Conservation (phyloP, 179 eudicot genomes). For the Corrigiola litoralis region DNA sequence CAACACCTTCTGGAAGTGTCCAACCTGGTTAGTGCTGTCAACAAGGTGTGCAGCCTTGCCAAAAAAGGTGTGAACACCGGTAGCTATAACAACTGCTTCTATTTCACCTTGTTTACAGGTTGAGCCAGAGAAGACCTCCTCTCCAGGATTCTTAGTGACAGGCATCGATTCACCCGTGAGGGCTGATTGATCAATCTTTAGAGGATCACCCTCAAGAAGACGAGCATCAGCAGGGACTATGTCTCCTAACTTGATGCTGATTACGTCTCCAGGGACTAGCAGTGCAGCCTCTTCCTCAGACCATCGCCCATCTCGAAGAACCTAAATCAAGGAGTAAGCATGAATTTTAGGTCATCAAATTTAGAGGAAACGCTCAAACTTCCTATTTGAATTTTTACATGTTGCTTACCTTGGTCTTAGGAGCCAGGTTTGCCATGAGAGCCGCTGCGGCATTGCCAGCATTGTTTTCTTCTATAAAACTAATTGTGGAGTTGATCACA, state of each 20-base stretch:
- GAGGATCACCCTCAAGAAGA: constrained; percentile 86
- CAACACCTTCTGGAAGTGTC: constrained; percentile 87
- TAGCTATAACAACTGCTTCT: constrained; percentile 91
- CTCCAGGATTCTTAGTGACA: constrained; percentile 69
- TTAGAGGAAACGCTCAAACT: not conserved
- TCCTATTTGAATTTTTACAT: not conserved
- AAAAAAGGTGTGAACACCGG: constrained; percentile 94
- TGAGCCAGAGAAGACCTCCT: constrained; percentile 86
- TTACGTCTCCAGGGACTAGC: constrained; percentile 82
- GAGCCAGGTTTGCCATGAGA: constrained; percentile 96
- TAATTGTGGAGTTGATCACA: constrained; percentile 83
- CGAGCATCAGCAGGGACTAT: constrained; percentile 93
- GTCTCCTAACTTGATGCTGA: constrained; percentile 82
- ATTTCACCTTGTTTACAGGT: constrained; percentile 95
- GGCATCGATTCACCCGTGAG: constrained; percentile 93
- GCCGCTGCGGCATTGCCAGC: constrained; percentile 96
- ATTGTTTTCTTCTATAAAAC: constrained; percentile 90
- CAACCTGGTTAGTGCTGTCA: constrained; percentile 92
- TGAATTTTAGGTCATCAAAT: not conserved
- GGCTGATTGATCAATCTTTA: constrained; percentile 85
- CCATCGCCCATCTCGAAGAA: constrained; percentile 85
- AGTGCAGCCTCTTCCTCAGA: constrained; percentile 79
- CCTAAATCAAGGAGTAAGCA: constrained; percentile 30
- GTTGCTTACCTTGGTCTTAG: constrained; percentile 64
- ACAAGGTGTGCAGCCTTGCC: constrained; percentile 98